These are phyloP conservation scores for Xylariaceae sp. DNA, from an alignment of 2,329 filamentous ascomycete species.

Conservation along the genomic window DNA sequence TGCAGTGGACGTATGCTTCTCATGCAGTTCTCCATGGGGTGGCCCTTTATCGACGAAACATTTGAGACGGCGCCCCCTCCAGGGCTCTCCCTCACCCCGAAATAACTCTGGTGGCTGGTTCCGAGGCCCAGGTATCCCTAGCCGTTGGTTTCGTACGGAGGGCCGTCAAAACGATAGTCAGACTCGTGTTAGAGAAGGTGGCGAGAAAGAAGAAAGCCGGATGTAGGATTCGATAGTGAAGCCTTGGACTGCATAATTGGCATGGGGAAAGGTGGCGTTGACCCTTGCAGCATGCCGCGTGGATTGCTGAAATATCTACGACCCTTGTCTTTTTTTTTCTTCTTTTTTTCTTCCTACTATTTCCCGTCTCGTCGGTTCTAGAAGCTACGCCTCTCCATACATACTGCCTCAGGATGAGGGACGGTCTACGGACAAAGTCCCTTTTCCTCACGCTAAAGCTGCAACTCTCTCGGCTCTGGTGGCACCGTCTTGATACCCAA, in stretches of 20 bases:
- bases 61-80: background rate
- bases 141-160: background rate
- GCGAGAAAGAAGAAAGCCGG: background rate
- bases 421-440: too few species aligned
- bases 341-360: background rate
- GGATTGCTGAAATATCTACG: background rate
- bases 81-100: background rate
- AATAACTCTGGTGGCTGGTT: background rate
- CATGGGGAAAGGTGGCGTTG: background rate
- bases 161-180: background rate
- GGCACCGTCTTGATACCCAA: constrained; percentile 30
- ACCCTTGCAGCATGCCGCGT: constrained; percentile 2
- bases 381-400: constrained; percentile 5
- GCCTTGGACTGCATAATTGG: background rate
- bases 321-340: background rate
- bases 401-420: constrained; percentile 13
- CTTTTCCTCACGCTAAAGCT: constrained; percentile 12
- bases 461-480: constrained; percentile 12
- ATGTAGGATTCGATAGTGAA: constrained; percentile 1
- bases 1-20: constrained; percentile 8
- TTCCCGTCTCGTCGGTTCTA: constrained; percentile 1
- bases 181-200: background rate
- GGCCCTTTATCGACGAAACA: constrained; percentile 1
- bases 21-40: constrained; percentile 15
- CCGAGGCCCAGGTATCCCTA: background rate